Percentiles rank a stretch among this genome's conserved stretches.
Conservation (phyloP, 73 alveolate genomes). For the Paramecium bursaria region DNA sequence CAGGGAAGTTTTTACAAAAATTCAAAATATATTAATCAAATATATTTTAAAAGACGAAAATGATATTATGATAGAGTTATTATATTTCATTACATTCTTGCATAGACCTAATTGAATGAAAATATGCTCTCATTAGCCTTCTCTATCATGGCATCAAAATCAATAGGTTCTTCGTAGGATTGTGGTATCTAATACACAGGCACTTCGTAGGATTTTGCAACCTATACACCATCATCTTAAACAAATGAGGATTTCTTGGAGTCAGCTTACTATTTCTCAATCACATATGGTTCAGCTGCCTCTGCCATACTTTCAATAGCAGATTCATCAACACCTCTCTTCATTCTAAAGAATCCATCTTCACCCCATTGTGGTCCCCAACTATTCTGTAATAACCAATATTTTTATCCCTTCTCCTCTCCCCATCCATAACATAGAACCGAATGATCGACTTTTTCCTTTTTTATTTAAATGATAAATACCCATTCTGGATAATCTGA, state of each 20-base stretch:
- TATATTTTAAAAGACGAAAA: too few species aligned
- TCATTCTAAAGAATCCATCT: slow-evolving; percentile 66
- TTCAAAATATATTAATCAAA: too few species aligned
- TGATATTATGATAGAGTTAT: too few species aligned
- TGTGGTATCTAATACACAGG: too few species aligned
- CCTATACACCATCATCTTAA: slow-evolving; percentile 48
- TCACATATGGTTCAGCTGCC: slow-evolving; percentile 63
- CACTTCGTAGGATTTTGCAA: too few species aligned
- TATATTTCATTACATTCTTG: slow-evolving; percentile 22
- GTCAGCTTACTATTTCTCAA: slow-evolving; percentile 3
- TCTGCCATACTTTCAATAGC: slow-evolving; percentile 73
- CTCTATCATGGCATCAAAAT: too few species aligned
- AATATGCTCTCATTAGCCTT: slow-evolving; percentile 34
- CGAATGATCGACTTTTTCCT: slow-evolving; percentile 71
- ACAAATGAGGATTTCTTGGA: not conserved
- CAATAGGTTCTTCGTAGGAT: too few species aligned
- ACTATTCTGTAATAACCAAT: slow-evolving; percentile 66
- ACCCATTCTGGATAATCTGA: slow-evolving; percentile 63
- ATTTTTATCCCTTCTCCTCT: slow-evolving; percentile 63
- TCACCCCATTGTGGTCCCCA: slow-evolving; percentile 74
- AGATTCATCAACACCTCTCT: slow-evolving; percentile 72
- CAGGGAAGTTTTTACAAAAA: too few species aligned
- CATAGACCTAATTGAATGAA: slow-evolving; percentile 34
- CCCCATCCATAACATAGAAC: slow-evolving; percentile 73
- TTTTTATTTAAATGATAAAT: not conserved